Evolutionary conservation across 208 protist genomes (phyloP), one percentile per base, ranked within the genome.

Genomic region (Leishmania major): DNA sequence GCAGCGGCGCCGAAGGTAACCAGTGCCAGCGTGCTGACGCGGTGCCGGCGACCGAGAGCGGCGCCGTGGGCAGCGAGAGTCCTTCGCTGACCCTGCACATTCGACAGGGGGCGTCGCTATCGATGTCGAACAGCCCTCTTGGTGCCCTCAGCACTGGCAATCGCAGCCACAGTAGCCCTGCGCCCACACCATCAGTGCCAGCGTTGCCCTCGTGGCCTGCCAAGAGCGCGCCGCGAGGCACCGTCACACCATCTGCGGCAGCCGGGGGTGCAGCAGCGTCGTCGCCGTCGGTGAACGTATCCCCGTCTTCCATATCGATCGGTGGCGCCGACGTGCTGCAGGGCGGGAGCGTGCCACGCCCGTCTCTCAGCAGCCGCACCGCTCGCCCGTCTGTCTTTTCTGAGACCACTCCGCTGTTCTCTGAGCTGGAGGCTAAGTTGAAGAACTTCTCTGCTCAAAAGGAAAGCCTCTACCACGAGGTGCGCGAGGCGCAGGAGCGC

Each of bases 401-500:
- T 25, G 84, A 87, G 25, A 82, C 72, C 78, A 79, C 75, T 19
- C 64, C 87, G 22, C 75, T 85, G 19, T 95, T 91, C 79, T 84
- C 87, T 3, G 89, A 90, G 47, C 76, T 96, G 28, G 87, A 94
- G 78, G 85, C 79, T 7, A 88, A 89, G 79, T 76, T 95, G 49
- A 92, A 93, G 57, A 78, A 73, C 35, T 90, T 91, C 70, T 89
- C 88, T 7, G 85, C 87, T 19, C 86, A 88, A 62, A 96, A 96
- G 80, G 90, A 96, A 76, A 77, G 75, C 15, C 84, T 95, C 17
- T 95, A 96, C 79, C 89, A 91, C 59, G 84, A 81, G 22, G 89
- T 94, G 81, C 88, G 88, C 40, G 93, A 96, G n/a, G 88, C 91
- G 19, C 77, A 95, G 78, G 90, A 94, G 83, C 80, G 89, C 51